Conservation (phyloP, 2,329 filamentous ascomycete species). For the Hyphodiscus sp. region DNA sequence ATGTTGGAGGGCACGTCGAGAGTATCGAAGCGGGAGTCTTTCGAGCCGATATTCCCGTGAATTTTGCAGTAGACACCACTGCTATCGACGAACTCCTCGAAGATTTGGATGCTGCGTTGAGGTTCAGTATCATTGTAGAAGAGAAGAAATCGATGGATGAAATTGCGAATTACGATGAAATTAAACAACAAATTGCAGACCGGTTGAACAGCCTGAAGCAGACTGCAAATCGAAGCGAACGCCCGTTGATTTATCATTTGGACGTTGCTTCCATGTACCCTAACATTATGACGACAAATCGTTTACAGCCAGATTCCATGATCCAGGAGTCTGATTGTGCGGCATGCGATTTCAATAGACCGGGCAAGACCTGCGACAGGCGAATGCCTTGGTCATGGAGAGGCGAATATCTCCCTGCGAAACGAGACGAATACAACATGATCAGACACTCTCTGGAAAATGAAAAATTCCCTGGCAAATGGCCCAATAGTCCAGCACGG, state of each 20-base stretch:
- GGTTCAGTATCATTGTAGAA: conserved; percentile 80
- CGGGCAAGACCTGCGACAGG: conserved; percentile 93
- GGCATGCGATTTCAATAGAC: conserved; percentile 95
- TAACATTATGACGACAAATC: conserved; percentile 99
- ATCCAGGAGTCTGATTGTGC: conserved; percentile 94
- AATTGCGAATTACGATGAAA: conserved; percentile 73
- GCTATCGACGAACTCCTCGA: conserved; percentile 83
- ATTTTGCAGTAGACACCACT: conserved; percentile 82
- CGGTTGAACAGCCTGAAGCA: conserved; percentile 67
- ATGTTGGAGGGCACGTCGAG: conserved; percentile 96
- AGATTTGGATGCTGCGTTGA: conserved; percentile 82
- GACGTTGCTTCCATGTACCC: conserved; percentile 99
- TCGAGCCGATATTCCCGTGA: conserved; percentile 87
- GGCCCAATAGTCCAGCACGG: conserved; percentile 60
- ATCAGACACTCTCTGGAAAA: conserved; percentile 87
- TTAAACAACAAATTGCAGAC: conserved; percentile 74
- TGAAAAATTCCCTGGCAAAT: conserved; percentile 81
- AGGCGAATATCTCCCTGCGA: conserved; percentile 93
- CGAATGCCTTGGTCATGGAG: conserved; percentile 96
- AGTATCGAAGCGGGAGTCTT: conserved; percentile 99
- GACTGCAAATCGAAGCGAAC: conserved; percentile 77
- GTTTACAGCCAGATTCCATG: conserved; percentile 97
- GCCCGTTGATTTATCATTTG: conserved; percentile 92
- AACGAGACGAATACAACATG: conserved; percentile 99
- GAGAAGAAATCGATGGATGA: conserved; percentile 78